Evolutionary conservation across 176 grass and related monocot genomes (phyloP).

Genomic region (Alloteropsis semialata): DNA sequence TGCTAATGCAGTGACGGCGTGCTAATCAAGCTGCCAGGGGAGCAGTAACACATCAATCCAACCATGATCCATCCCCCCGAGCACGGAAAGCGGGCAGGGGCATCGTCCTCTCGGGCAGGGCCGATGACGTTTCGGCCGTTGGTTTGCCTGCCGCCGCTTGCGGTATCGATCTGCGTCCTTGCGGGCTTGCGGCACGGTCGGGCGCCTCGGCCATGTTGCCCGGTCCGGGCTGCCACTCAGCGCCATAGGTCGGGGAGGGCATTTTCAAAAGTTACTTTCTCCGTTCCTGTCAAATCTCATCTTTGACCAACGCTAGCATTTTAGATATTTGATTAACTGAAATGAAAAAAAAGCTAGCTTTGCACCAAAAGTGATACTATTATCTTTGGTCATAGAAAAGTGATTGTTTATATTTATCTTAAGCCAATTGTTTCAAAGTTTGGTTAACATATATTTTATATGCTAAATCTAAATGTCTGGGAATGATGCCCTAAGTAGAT

Average conservation of each 20-base stretch:
- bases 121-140: conserved; percentile 19
- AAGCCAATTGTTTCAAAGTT: too few relatives aligned
- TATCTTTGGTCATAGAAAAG: too few relatives aligned
- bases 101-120: not conserved
- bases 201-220: not conserved
- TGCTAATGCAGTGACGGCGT: not conserved
- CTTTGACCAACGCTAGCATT: not conserved
- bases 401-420: too few relatives aligned
- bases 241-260: not conserved
- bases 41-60: not conserved
- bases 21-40: not conserved
- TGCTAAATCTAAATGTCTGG: too few relatives aligned
- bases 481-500: too few relatives aligned
- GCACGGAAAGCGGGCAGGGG: not conserved
- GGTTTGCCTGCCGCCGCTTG: not conserved
- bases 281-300: not conserved
- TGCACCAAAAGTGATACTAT: too few relatives aligned
- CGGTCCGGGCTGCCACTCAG: not conserved
- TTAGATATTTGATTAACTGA: too few relatives aligned
- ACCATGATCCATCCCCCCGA: not conserved
- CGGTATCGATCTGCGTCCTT: not conserved
- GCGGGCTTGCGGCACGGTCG: not conserved
- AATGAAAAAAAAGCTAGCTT: too few relatives aligned
- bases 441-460: too few relatives aligned
- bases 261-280: not conserved